Evolutionary conservation across 75 land plant species (phyloP).

Genomic region (Pinus albicaulis): DNA sequence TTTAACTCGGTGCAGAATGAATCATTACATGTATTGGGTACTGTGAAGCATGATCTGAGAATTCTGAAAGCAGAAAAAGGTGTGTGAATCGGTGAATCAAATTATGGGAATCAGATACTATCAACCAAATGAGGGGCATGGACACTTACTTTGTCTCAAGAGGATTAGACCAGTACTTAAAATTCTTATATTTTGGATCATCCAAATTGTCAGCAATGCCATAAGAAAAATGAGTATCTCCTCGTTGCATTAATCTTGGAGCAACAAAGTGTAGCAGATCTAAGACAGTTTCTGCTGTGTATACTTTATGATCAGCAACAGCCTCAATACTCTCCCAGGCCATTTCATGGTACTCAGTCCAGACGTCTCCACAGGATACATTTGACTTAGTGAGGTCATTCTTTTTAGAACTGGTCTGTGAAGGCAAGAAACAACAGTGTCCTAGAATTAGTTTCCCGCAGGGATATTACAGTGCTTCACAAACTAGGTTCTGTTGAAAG

Average conservation of each 20-base stretch:
- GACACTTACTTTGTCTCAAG: conserved; percentile 68
- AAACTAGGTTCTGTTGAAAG: too few relatives aligned
- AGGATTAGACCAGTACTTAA: conserved; percentile 88
- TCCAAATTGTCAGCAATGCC: conserved; percentile 76
- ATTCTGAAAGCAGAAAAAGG: too few relatives aligned
- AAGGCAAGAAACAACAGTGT: neutral
- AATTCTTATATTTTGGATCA: conserved; percentile 65
- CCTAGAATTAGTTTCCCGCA: too few relatives aligned
- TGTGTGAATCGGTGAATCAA: too few relatives aligned
- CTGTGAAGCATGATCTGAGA: too few relatives aligned
- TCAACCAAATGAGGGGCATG: too few relatives aligned
- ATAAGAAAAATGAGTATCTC: conserved; percentile 65
- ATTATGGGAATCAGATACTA: too few relatives aligned
- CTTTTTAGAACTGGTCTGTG: neutral
- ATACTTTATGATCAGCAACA: conserved; percentile 66
- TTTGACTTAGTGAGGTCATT: neutral
- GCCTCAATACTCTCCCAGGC: conserved; percentile 61
- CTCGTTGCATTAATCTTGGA: conserved; percentile 77
- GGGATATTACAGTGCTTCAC: too few relatives aligned
- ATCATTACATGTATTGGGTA: too few relatives aligned
- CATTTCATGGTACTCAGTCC: conserved; percentile 91
- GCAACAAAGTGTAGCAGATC: conserved; percentile 78
- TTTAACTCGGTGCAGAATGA: too few relatives aligned
- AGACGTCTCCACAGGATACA: conserved; percentile 45
- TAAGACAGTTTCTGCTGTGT: conserved; percentile 46